Conservation (phyloP, 2,329 filamentous ascomycete species). For the Alternaria sp. region DNA sequence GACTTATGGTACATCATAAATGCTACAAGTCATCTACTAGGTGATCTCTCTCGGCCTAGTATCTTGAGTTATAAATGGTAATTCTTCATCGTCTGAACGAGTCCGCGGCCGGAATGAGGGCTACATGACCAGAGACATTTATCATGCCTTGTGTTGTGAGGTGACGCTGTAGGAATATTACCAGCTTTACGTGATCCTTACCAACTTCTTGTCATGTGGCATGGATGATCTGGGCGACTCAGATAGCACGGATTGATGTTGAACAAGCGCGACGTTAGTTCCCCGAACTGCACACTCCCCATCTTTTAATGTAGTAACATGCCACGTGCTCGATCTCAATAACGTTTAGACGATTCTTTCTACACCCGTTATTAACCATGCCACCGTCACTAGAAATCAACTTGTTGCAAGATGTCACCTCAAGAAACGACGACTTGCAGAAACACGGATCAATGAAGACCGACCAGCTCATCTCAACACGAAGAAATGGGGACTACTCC, state of each 20-base stretch:
- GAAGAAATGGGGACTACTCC: not conserved
- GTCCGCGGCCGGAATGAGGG: not conserved
- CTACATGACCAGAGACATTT: not conserved
- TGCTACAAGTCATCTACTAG: not conserved
- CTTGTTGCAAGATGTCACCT: not conserved
- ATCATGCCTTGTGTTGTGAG: not conserved
- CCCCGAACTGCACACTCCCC: not conserved
- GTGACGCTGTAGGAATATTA: not conserved
- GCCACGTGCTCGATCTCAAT: not conserved
- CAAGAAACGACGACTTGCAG: not conserved
- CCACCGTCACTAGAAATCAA: not conserved
- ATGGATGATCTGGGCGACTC: not conserved
- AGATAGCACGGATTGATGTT: not conserved
- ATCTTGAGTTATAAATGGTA: not conserved
- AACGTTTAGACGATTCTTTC: not conserved
- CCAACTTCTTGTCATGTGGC: not conserved
- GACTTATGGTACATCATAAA: not conserved
- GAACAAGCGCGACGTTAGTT: not conserved
- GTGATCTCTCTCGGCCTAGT: not conserved
- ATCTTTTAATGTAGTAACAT: not conserved
- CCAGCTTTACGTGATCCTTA: not conserved
- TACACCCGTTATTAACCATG: not conserved
- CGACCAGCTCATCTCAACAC: not conserved
- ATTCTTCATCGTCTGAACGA: not conserved
- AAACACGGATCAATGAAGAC: not conserved